Evolutionary conservation across 129 eudicot genomes (phyloP).

Genomic region (Lonicera japonica): DNA sequence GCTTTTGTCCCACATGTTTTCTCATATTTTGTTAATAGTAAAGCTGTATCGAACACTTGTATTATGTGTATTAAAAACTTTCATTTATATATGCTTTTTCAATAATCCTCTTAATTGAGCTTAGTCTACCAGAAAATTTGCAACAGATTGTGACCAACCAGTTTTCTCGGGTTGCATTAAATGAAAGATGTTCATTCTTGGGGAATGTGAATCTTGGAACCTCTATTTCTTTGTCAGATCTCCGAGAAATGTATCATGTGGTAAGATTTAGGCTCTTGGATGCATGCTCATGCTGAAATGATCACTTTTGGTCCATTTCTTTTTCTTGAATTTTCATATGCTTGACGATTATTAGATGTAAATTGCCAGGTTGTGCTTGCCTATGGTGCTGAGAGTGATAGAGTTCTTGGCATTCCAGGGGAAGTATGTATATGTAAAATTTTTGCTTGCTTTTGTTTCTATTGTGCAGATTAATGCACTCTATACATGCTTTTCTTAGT

Average conservation of each 20-base stretch:
- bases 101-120: constrained; percentile 31
- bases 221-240: constrained; percentile 71
- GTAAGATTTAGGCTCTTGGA: constrained; percentile 35
- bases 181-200: constrained; percentile 65
- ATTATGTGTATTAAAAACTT: background rate
- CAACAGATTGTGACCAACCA: constrained; percentile 96
- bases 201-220: constrained; percentile 89
- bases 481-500: no score
- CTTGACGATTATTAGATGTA: constrained; percentile 8
- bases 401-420: constrained; percentile 75
- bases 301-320: constrained; percentile 2
- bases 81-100: background rate
- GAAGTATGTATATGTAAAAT: constrained; percentile 45
- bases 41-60: no score
- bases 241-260: constrained; percentile 75
- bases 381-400: constrained; percentile 97
- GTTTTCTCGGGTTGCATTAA: constrained; percentile 72
- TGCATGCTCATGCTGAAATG: constrained; percentile 1
- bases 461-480: background rate
- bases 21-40: no score
- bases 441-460: background rate
- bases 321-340: constrained; percentile 1
- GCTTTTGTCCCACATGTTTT: background rate
- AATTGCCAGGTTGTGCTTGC: constrained; percentile 83
- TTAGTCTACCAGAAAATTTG: constrained; percentile 57